These are phyloP conservation scores for Emergomyces africanus DNA, from an alignment of 2,329 filamentous ascomycete species.

Conservation along the genomic window DNA sequence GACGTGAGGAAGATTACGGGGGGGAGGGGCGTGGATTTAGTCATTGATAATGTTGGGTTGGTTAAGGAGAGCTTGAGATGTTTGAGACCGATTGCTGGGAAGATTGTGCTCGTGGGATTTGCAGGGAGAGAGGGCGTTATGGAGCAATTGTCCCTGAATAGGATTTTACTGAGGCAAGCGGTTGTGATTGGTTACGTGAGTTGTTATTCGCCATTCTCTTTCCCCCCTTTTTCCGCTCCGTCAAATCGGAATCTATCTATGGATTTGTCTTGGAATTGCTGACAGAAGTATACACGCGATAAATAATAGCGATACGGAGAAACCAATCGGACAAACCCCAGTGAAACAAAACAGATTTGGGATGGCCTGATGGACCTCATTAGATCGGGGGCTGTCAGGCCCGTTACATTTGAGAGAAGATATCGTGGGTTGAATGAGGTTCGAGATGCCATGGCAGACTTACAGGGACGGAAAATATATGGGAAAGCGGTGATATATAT, in stretches of 20 bases:
- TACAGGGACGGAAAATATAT: constrained; percentile 38
- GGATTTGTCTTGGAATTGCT: background rate
- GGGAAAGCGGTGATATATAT: constrained; percentile 45
- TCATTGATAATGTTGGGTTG: constrained; percentile 47
- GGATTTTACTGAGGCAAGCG: constrained; percentile 40
- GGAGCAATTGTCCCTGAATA: constrained; percentile 44
- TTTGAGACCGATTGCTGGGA: constrained; percentile 38
- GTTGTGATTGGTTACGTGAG: constrained; percentile 39
- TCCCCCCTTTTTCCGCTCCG: background rate
- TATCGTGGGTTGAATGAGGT: constrained; percentile 41
- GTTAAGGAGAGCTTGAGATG: constrained; percentile 43
- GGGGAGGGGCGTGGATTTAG: constrained; percentile 42
- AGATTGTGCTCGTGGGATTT: constrained; percentile 46
- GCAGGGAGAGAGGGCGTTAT: constrained; percentile 41
- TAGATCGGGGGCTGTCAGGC: constrained; percentile 35
- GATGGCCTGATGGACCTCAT: constrained; percentile 38
- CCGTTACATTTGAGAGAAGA: constrained; percentile 37
- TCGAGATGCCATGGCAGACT: constrained; percentile 38
- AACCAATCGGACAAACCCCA: constrained; percentile 38
- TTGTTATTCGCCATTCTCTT: background rate
- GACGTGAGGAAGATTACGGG: constrained; percentile 36
- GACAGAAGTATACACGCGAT: background rate
- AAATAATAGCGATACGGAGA: constrained; percentile 39
- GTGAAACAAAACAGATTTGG: constrained; percentile 39
- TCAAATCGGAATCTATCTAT: background rate